phyloP scores from a whole-genome alignment of 805 yeast species.

The Pichia manshurica region DNA sequence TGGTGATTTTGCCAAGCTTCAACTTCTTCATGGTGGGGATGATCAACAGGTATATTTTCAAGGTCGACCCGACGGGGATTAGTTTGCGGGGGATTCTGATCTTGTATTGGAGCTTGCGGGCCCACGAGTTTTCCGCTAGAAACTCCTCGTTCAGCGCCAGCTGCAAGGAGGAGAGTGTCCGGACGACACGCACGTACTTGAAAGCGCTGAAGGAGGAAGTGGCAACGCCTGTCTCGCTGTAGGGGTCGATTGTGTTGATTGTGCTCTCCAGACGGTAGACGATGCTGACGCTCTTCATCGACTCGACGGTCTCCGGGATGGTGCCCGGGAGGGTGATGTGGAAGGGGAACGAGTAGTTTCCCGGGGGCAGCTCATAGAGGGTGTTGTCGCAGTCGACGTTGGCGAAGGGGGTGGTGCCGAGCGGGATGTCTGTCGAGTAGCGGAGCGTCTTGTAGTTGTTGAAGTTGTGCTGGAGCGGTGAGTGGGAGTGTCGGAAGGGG shows the following conservation, averaged over 20 bases:
- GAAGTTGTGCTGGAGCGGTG: background rate
- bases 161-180: conserved; percentile 39
- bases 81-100: conserved; percentile 40
- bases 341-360: conserved; percentile 49
- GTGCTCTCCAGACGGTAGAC: conserved; percentile 35
- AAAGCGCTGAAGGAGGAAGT: conserved; percentile 10
- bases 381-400: conserved; percentile 12
- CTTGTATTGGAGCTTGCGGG: conserved; percentile 45
- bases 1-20: conserved; percentile 31
- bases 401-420: conserved; percentile 33
- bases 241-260: conserved; percentile 12
- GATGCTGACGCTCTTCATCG: conserved; percentile 38
- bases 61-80: conserved; percentile 40
- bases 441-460: background rate
- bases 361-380: conserved; percentile 39
- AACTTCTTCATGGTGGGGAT: conserved; percentile 46
- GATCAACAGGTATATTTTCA: conserved; percentile 38
- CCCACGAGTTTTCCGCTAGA: conserved; percentile 47
- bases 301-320: conserved; percentile 47
- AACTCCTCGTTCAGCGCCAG: conserved; percentile 37
- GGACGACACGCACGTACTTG: conserved; percentile 39
- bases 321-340: conserved; percentile 39
- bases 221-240: conserved; percentile 13
- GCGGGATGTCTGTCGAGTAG: conserved; percentile 12
- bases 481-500: background rate